Evolutionary conservation across 768 basidiomycete species (phyloP).

Genomic region (Termitomyces sp.): DNA sequence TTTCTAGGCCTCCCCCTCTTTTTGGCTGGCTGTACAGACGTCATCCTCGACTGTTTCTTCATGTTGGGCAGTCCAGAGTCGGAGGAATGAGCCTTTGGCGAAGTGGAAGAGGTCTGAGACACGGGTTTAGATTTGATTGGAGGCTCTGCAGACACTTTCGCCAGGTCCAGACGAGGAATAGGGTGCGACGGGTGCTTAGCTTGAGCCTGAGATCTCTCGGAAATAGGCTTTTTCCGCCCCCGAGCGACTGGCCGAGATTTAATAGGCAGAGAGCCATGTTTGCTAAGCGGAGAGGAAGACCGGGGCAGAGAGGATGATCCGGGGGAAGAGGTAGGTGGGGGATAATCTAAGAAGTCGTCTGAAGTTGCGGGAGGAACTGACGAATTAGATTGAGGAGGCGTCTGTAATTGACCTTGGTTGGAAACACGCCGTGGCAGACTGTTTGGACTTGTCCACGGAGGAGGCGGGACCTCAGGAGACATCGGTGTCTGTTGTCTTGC

Average conservation of each 20-base stretch:
- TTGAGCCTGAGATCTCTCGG: background rate
- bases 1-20: background rate
- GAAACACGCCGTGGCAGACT: background rate
- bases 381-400: slow-evolving; percentile 28
- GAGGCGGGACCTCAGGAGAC: slow-evolving; percentile 4
- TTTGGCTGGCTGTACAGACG: background rate
- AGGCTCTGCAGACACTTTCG: background rate
- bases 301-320: slow-evolving; percentile 17
- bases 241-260: slow-evolving; percentile 7
- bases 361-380: slow-evolving; percentile 13
- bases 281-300: slow-evolving; percentile 15
- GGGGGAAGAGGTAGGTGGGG: slow-evolving; percentile 15
- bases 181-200: background rate
- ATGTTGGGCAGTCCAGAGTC: background rate
- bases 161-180: slow-evolving; percentile 14
- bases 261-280: slow-evolving; percentile 13
- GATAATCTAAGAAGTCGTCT: slow-evolving; percentile 11
- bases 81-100: background rate
- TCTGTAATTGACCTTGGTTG: slow-evolving; percentile 24
- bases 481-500: background rate
- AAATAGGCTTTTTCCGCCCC: slow-evolving; percentile 6
- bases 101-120: background rate
- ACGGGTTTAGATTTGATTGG: background rate
- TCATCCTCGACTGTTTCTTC: background rate
- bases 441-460: background rate